A percentile compares a stretch with the other conserved stretches of the same genome.
Conservation (phyloP, 805 yeast genomes). For the Candida boleticola region DNA sequence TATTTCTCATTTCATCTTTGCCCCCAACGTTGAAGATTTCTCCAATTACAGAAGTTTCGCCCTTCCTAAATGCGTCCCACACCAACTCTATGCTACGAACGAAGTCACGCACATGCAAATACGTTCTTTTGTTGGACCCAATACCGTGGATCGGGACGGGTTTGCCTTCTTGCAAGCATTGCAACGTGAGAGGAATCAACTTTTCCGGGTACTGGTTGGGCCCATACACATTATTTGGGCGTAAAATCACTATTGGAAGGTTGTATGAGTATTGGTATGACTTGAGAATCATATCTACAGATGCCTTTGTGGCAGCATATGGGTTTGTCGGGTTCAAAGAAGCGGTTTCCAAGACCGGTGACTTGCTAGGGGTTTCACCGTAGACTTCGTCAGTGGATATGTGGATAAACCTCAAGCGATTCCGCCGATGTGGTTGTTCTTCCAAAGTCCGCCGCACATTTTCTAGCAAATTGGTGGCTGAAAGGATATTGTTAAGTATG, state of each 20-base stretch:
- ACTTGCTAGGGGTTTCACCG: constrained; percentile 34
- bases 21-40: constrained; percentile 23
- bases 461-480: constrained; percentile 49
- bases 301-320: constrained; percentile 56
- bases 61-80: constrained; percentile 11
- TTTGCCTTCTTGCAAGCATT: constrained; percentile 17
- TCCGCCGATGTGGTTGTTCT: constrained; percentile 4
- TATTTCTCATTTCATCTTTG: constrained; percentile 25
- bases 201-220: constrained; percentile 55
- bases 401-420: constrained; percentile 32
- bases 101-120: constrained; percentile 45
- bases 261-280: constrained; percentile 44
- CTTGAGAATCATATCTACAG: constrained; percentile 46
- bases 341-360: constrained; percentile 14
- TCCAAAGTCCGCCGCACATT: constrained; percentile 20
- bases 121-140: constrained; percentile 44
- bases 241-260: constrained; percentile 39
- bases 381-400: constrained; percentile 62
- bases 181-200: constrained; percentile 36
- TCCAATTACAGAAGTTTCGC: constrained; percentile 4
- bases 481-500: constrained; percentile 43
- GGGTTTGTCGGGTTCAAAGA: constrained; percentile 53
- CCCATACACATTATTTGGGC: constrained; percentile 56
- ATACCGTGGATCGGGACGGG: constrained; percentile 46
- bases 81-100: constrained; percentile 35